Conservation (phyloP, 805 yeast species). For the Kodamaea sagamina region DNA sequence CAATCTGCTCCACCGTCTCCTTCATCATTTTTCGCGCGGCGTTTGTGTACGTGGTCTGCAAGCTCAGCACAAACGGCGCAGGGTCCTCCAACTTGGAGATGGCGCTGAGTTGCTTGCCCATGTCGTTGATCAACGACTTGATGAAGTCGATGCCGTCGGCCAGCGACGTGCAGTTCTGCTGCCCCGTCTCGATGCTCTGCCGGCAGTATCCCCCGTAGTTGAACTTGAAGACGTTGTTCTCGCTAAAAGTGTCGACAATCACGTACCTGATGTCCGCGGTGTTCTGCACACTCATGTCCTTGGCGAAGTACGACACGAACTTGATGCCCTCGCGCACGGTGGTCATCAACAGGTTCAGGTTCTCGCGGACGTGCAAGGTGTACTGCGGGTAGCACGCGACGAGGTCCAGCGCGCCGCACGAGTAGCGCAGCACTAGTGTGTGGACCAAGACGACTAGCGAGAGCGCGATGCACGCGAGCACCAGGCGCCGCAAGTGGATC, state of each 20-base stretch:
- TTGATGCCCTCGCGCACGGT: constrained; percentile 44
- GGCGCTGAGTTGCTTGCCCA: constrained; percentile 48
- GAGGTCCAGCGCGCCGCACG: constrained; percentile 10
- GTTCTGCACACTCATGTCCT: constrained; percentile 32
- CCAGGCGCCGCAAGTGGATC: constrained; percentile 5
- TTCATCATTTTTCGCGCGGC: constrained; percentile 7
- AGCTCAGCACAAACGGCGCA: constrained; percentile 16
- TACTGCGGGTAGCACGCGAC: constrained; percentile 44
- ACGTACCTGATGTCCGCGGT: constrained; percentile 12
- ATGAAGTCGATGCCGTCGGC: constrained; percentile 50
- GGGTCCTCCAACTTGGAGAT: constrained; percentile 44
- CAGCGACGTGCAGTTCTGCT: constrained; percentile 28
- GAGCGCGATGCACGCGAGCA: constrained; percentile 6
- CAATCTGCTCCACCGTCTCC: constrained; percentile 7
- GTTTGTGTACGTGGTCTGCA: constrained; percentile 12
- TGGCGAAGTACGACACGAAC: constrained; percentile 46
- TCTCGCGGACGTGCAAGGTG: constrained; percentile 41
- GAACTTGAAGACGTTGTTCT: constrained; percentile 43
- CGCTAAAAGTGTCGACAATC: constrained; percentile 44
- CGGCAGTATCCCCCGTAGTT: constrained; percentile 54
- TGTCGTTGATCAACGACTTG: constrained; percentile 50
- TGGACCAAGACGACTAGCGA: constrained; percentile 7
- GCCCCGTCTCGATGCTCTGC: constrained; percentile 22
- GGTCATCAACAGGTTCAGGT: constrained; percentile 31
- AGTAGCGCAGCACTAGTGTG: constrained; percentile 4